Evolutionary conservation across 257 asterid species (phyloP), one percentile per base, ranked within the genome.

Genomic region (Lantana camara): DNA sequence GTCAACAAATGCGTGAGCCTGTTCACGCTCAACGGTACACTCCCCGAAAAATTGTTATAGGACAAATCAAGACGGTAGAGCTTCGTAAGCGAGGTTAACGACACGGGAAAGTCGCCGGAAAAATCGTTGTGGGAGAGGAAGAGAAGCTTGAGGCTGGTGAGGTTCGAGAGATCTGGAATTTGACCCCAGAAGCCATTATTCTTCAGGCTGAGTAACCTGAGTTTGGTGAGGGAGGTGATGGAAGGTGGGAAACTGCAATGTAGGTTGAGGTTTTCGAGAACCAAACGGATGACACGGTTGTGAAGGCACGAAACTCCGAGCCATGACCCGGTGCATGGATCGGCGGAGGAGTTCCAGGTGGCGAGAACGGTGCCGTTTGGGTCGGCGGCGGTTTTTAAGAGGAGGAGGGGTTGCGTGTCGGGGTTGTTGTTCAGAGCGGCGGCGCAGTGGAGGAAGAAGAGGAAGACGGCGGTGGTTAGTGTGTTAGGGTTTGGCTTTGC

Each of bases 61-160:
- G 93, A 82, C 54, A 87, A 69, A 70, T 87, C 93, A 27, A 87
- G 84, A 5, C 93, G 76, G 72, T 78, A 78, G 4, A 87, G 72
- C 27, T 66, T 69, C 12, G 46, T 4, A 9, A 75, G 75, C 2
- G 76, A 63, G 13, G 70, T 14, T 1, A 82, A 4, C 1, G 87
- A 74, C 24, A 10, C 22, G 4, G 85, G 82, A 15, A 87, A 68
- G 20, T 44, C 73, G 14, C 95, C 93, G 34, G 86, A 76, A 49
- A 87, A 70, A 1, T 48, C 20, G 54, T 87, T 87, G 24, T 80
- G 71, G 0, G 90, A 80, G 13, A 87, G 62, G 55, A 82, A 87
- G 11, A 87, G 56, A 0, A 87, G 80, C 51, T 77, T 82, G 0
- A 87, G 73, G 0, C 75, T 64, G 0, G 79, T 67, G 29, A 87